A percentile compares a stretch with the other conserved stretches of the same genome.
Evolutionary conservation across 768 basidiomycete species (phyloP).

Genomic region (Boletus vinaceobasis): DNA sequence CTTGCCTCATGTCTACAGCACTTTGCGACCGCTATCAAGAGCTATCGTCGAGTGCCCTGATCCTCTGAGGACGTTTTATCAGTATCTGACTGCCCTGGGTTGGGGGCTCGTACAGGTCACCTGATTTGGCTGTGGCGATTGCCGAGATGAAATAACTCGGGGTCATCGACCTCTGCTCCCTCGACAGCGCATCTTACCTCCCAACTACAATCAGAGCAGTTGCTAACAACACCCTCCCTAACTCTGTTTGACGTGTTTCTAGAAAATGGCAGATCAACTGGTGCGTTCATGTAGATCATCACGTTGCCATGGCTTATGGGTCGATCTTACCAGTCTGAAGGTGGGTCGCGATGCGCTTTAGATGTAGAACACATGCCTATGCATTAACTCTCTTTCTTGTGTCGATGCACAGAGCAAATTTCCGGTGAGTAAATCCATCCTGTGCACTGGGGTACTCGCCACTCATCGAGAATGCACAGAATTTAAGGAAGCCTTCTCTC

Average conservation of each 20-base stretch:
- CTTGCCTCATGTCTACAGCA: background rate
- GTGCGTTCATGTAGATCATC: slow-evolving; percentile 34
- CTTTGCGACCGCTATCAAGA: background rate
- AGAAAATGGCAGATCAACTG: slow-evolving; percentile 56
- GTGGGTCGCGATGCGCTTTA: slow-evolving; percentile 34
- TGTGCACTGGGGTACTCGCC: background rate
- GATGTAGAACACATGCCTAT: background rate
- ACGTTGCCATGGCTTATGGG: slow-evolving; percentile 13
- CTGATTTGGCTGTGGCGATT: slow-evolving; percentile 31
- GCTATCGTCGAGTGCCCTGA: background rate
- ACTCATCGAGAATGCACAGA: slow-evolving; percentile 45
- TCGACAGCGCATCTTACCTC: slow-evolving; percentile 6
- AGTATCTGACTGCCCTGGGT: slow-evolving; percentile 13
- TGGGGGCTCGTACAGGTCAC: slow-evolving; percentile 10
- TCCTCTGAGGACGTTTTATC: background rate
- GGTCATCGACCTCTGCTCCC: background rate
- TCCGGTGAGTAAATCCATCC: slow-evolving; percentile 54
- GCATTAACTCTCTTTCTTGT: background rate
- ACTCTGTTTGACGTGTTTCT: slow-evolving; percentile 10
- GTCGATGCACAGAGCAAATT: slow-evolving; percentile 71
- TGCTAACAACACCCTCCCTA: background rate
- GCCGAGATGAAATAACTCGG: slow-evolving; percentile 25
- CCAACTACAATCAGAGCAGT: slow-evolving; percentile 3
- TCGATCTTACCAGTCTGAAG: slow-evolving; percentile 47
- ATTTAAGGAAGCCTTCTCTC: slow-evolving; percentile 98